phyloP scores from a whole-genome alignment of 2,329 filamentous ascomycete species.

The Capronia coronata region DNA sequence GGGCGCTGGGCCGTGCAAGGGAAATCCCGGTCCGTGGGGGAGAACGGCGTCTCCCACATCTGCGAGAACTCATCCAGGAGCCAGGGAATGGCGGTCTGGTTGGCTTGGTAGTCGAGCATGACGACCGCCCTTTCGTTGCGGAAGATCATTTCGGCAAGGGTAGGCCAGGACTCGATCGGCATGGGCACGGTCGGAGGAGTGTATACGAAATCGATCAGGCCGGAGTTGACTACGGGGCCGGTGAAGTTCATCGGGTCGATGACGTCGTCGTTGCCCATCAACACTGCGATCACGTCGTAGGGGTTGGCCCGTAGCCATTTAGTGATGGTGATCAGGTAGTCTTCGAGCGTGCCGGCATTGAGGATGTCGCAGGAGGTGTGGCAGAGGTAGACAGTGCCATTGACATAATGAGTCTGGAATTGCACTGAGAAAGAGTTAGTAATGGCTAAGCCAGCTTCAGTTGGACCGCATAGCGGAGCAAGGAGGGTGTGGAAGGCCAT shows the following conservation, averaged over 20 bases:
- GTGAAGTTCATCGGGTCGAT: constrained; percentile 59
- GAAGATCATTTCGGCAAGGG: constrained; percentile 68
- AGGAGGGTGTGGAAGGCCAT: too few relatives aligned
- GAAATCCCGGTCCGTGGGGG: constrained; percentile 61
- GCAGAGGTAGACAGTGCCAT: constrained; percentile 66
- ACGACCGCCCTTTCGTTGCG: constrained; percentile 64
- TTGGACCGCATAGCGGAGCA: too few relatives aligned
- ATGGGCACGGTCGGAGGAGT: constrained; percentile 65
- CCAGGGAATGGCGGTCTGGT: constrained; percentile 73
- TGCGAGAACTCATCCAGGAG: constrained; percentile 81
- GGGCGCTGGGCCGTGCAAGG: constrained; percentile 75
- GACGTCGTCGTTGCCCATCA: constrained; percentile 78
- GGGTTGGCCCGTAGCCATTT: constrained; percentile 70
- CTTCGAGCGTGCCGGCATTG: constrained; percentile 69
- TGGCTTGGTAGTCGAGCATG: constrained; percentile 78
- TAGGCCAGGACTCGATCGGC: constrained; percentile 72
- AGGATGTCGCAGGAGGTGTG: constrained; percentile 78
- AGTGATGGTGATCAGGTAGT: constrained; percentile 63
- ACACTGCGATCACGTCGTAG: constrained; percentile 79
- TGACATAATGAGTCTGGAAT: constrained; percentile 53
- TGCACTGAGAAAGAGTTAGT: constrained; percentile 43
- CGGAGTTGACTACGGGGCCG: constrained; percentile 62
- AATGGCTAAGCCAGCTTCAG: too few relatives aligned
- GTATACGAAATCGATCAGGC: constrained; percentile 68
- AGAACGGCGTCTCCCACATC: constrained; percentile 87